A percentile compares a stretch with the other conserved stretches of the same genome.
Conservation (phyloP, 805 yeast genomes). For the Saccharomycopsis malanga region DNA sequence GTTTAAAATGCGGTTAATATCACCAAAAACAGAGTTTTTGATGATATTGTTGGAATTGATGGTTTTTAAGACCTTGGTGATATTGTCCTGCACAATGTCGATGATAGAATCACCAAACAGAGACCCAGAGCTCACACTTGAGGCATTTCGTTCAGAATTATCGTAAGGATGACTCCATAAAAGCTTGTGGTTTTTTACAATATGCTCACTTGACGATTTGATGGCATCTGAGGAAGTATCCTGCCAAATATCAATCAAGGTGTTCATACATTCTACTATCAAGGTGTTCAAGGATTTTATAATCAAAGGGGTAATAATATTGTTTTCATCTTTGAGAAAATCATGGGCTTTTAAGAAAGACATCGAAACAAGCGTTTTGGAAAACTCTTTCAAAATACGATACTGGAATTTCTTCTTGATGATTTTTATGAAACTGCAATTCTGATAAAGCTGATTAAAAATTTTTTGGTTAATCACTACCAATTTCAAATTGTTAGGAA, state of each 20-base stretch:
- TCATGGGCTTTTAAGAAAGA: too few species aligned
- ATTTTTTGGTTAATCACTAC: neutral
- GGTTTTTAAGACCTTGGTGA: neutral
- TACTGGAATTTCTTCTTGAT: neutral
- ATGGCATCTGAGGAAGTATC: too few species aligned
- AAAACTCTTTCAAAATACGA: neutral
- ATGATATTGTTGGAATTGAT: neutral
- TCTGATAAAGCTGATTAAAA: neutral
- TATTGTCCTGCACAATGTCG: neutral
- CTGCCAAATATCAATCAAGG: slow-evolving; percentile 2
- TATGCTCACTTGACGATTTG: too few species aligned
- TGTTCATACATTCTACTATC: slow-evolving; percentile 7
- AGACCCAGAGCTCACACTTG: too few species aligned
- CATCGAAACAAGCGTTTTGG: slow-evolving; percentile 1
- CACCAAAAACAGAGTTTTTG: neutral
- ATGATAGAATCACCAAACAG: neutral
- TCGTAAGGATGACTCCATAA: too few species aligned
- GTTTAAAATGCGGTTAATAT: slow-evolving; percentile 1
- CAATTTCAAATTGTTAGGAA: slow-evolving; percentile 6
- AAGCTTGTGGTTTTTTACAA: too few species aligned
- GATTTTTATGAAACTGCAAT: neutral
- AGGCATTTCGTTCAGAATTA: too few species aligned
- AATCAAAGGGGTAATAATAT: neutral
- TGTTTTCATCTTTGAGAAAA: too few species aligned
- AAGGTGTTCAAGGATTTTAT: slow-evolving; percentile 1